Percentiles rank a stretch among this genome's conserved stretches.
Conservation (phyloP, 305 asterid species). For the Stenogyne calaminthoides region DNA sequence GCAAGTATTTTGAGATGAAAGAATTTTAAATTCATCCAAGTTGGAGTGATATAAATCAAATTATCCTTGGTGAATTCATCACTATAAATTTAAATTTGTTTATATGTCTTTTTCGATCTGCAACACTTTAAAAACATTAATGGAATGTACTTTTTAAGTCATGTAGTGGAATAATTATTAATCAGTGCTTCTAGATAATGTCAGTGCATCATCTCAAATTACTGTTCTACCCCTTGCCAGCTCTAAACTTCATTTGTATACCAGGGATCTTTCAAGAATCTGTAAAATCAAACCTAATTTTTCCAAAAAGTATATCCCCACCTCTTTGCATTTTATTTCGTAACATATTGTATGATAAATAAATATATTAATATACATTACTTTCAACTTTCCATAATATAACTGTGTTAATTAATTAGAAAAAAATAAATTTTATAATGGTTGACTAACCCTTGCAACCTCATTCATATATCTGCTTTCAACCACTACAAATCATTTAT, state of each 20-base stretch:
- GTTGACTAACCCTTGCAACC: neutral
- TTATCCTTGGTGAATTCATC: neutral
- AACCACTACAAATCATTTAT: neutral
- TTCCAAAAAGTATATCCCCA: neutral
- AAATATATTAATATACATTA: neutral
- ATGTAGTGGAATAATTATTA: slow-evolving; percentile 11
- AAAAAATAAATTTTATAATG: neutral
- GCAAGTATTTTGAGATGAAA: neutral
- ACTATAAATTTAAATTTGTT: too few relatives aligned
- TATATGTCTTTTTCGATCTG: neutral
- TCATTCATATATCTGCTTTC: neutral
- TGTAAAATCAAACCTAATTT: neutral
- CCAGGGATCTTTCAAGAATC: neutral
- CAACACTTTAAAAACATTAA: neutral
- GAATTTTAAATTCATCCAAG: too few relatives aligned
- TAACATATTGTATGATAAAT: neutral
- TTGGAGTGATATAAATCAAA: too few relatives aligned
- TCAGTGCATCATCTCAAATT: slow-evolving; percentile 8
- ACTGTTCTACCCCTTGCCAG: neutral
- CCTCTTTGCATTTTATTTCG: neutral
- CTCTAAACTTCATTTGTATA: neutral
- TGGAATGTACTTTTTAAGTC: neutral
- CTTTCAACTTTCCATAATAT: neutral
- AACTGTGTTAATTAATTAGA: neutral
- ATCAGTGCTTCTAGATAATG: slow-evolving; percentile 16